Evolutionary conservation across 176 grass and related monocot species (phyloP).

Genomic region (Olyra latifolia): DNA sequence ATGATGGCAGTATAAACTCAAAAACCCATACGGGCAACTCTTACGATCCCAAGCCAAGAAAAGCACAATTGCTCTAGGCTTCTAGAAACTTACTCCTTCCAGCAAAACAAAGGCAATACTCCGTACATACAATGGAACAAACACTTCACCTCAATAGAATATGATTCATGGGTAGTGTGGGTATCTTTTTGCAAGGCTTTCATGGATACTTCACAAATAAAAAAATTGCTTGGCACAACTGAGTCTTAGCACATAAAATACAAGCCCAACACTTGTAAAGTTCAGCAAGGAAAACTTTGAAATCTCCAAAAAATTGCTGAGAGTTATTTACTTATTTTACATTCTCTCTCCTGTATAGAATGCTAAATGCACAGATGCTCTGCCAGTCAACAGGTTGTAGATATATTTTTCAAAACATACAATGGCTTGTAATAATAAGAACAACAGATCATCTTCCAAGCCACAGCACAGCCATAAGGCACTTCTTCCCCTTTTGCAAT

Average conservation of each 20-base stretch:
- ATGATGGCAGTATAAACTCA: neutral
- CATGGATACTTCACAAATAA: neutral
- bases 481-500: slow-evolving; percentile 4
- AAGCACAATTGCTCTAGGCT: neutral
- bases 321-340: slow-evolving; percentile 14
- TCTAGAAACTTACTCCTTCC: neutral
- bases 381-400: neutral
- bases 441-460: neutral
- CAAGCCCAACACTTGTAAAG: neutral
- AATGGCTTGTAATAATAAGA: neutral
- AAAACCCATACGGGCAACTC: neutral
- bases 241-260: neutral
- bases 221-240: neutral
- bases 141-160: neutral
- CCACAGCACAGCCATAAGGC: neutral
- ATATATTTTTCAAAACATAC: neutral
- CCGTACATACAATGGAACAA: neutral
- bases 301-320: neutral
- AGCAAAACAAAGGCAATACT: neutral
- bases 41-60: neutral
- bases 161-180: neutral
- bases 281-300: neutral
- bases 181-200: neutral
- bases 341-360: neutral
- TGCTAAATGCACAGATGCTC: neutral